Evolutionary conservation across 2,329 filamentous ascomycete genomes (phyloP).

Genomic region (Diplodia sapinea): DNA sequence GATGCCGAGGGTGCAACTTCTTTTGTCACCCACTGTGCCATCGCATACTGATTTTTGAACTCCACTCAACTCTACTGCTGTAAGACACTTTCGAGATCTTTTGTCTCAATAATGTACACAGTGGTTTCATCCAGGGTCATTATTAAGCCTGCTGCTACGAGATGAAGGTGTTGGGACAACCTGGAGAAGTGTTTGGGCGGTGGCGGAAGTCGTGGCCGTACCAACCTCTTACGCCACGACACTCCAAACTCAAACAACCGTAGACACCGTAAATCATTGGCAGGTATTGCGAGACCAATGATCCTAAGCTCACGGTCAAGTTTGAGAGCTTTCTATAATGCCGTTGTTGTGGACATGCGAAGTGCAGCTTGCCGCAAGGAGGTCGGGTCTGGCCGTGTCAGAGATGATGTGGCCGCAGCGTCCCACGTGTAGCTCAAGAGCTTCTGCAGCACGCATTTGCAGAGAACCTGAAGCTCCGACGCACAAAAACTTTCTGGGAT

Average conservation of each 20-base stretch:
- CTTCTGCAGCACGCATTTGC: neutral
- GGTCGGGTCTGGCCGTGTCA: neutral
- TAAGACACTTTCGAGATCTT: too few relatives aligned
- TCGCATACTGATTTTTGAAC: too few relatives aligned
- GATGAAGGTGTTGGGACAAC: too few relatives aligned
- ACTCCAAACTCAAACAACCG: neutral
- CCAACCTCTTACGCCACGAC: neutral
- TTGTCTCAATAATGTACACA: too few relatives aligned
- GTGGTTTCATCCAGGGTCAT: too few relatives aligned
- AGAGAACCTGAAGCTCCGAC: neutral
- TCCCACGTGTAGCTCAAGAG: neutral
- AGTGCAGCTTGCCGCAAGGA: neutral
- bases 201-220: neutral
- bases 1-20: too few relatives aligned
- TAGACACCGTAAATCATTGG: neutral
- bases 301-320: neutral
- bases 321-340: neutral
- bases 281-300: neutral
- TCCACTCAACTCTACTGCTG: too few relatives aligned
- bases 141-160: too few relatives aligned
- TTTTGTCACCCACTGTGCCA: too few relatives aligned
- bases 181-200: too few relatives aligned
- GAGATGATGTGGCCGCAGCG: neutral
- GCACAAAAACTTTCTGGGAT: accelerated
- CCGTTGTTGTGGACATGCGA: neutral